Conservation (phyloP, 140 eudicot species). For the Anethum foeniculum region DNA sequence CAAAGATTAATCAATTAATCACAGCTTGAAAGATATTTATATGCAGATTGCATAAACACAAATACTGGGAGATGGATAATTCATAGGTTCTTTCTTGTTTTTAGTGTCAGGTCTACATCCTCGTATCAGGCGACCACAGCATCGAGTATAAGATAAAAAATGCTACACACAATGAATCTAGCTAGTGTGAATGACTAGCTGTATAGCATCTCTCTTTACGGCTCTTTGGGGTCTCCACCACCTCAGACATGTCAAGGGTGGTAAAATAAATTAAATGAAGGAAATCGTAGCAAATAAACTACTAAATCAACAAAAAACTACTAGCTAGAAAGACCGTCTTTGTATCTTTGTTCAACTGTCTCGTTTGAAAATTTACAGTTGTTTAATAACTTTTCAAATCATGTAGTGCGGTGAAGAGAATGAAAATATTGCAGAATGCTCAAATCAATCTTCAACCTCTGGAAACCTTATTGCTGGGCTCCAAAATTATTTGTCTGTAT, state of each 20-base stretch:
- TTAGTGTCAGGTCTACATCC: not conserved
- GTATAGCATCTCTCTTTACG: not conserved
- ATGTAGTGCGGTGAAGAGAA: not conserved
- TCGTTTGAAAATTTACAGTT: not conserved
- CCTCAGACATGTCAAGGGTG: slow-evolving; percentile 2
- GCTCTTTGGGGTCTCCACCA: not conserved
- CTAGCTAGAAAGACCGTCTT: not conserved
- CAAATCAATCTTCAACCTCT: too few species aligned
- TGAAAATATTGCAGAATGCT: too few species aligned
- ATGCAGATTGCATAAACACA: not conserved
- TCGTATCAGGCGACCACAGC: not conserved
- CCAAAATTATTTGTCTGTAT: too few species aligned
- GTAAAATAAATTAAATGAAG: not conserved
- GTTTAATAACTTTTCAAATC: not conserved
- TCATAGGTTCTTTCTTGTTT: slow-evolving; percentile 6
- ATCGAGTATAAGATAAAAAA: not conserved
- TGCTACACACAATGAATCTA: not conserved
- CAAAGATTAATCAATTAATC: not conserved
- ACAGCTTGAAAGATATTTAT: not conserved
- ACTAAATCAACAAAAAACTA: not conserved
- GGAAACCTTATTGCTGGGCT: too few species aligned
- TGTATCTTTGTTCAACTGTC: not conserved
- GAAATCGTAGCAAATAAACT: not conserved
- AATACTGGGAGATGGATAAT: not conserved
- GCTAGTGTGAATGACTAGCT: not conserved